These are phyloP conservation scores for Pezicula radicicola DNA, from an alignment of 2,329 filamentous ascomycete genomes.

Conservation along the genomic window DNA sequence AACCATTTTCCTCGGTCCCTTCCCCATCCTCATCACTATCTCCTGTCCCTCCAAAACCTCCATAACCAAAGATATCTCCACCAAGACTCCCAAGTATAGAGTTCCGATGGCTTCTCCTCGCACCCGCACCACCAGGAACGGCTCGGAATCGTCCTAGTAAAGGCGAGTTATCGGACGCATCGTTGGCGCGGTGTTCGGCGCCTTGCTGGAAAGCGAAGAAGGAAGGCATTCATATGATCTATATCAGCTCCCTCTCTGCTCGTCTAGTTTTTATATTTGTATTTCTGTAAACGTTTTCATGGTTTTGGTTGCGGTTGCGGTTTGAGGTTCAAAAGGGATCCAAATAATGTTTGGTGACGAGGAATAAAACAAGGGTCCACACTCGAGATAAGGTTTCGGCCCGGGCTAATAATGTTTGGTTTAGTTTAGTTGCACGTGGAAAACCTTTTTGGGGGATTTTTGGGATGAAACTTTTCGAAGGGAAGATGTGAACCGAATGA, in stretches of 20 bases:
- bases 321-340: neutral
- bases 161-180: constrained; percentile 51
- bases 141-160: constrained; percentile 64
- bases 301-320: neutral
- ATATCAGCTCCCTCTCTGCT: constrained; percentile 1
- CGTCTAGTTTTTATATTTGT: neutral
- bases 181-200: constrained; percentile 52
- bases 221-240: constrained; percentile 48
- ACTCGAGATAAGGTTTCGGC: no score
- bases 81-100: constrained; percentile 13
- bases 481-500: no score
- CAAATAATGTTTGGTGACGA: no score
- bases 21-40: constrained; percentile 34
- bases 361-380: no score
- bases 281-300: neutral
- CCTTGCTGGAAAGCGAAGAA: constrained; percentile 69
- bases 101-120: constrained; percentile 16
- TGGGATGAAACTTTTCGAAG: no score
- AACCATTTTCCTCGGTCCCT: constrained; percentile 19
- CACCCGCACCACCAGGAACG: constrained; percentile 44
- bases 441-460: no score
- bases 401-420: no score
- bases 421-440: no score
- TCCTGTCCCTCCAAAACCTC: constrained; percentile 16
- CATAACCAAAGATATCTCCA: constrained; percentile 1